Base-by-base conservation (phyloP, 768 basidiomycete genomes). In the Rhodocollybia butyracea region DNA sequence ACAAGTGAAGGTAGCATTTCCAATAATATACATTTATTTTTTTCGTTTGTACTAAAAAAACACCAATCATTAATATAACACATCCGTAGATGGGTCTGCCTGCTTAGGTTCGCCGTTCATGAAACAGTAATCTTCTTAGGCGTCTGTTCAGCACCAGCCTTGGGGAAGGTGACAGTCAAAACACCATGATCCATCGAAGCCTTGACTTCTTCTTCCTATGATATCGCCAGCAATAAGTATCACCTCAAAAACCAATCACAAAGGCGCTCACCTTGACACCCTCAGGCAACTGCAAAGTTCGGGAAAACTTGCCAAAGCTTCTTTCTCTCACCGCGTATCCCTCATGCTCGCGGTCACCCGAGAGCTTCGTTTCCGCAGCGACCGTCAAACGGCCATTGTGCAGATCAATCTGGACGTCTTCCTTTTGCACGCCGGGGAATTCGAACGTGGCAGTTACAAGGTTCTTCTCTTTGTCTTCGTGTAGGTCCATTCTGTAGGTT, bases 361-460 rank as follows among this genome's bases (percentile, higher is more conserved):
- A 68, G 45, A 66, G 51, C 46, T 68, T 73, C 29, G 60, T 71
- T 66, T 86, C 80, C 2, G 80, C 84, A 1, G 83, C 76, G 48
- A 86, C 63, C 45, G 68, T 79, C 48, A 86, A 73, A 6, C 74
- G 70, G 55, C 77, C 76, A 56, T 81, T 73, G 57, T 77, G 75
- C 26, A 84, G 63, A 58, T 83, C 82, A 57, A 86, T 77, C 43
- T 67, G 64, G 42, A 86, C 71, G 59, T 85, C 71, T 48, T 83
- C 78, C 50, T 79, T 78, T 58, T 73, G 73, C 45, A 85, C 29
- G 21, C 83, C 83, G 2, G 85, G 84, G 17, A 86, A 69, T 61
- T 86, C 84, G 62, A 86, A 83, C 4, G 74, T 67, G 30, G 83
- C 84, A 2, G 78, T 82, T n/a, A 85, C 78, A 2, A 70, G 65